Base-by-base conservation (phyloP, 805 yeast species). In the Candida ficus region DNA sequence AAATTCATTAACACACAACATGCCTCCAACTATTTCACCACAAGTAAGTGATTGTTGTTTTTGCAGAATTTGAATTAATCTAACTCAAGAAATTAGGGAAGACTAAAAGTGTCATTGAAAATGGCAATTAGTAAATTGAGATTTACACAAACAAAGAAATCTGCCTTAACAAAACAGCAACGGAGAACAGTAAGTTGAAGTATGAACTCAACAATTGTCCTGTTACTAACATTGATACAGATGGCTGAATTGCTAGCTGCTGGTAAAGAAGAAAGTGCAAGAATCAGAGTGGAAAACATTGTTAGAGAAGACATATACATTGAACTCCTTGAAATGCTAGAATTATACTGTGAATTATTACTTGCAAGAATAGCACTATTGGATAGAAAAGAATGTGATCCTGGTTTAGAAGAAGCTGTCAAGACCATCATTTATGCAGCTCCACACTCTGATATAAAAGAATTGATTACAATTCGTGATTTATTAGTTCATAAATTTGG, bases 181-280 rank as follows among this genome's bases (percentile, higher is more conserved):
- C 64, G 93, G 41, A 64, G 91, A 44, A 65, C 59, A 14, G 63
- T 64, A 35, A 27, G 57, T 51, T 3, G 0, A 7, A n/a, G 2
- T 23, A 12, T 10, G 11, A 8, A 5, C 21, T 16, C 13, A 14
- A 21, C 5, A 23, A 13, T 16, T n/a, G 25, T 18, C n/a, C 12
- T 4, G 19, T 13, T 37, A 14, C 39, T 17, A 20, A 29, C 25
- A 8, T 2, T 14, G 4, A 11, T n/a, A 11, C 90, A 44, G 72
- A 70, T 39, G 73, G 95, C 95, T 2, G 89, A 83, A 35, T 64
- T 87, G 10, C 64, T 88, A 38, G 67, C 72, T 8, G 70, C 67
- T 32, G 88, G 87, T 7, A 87, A 85, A 54, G 90, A 86, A 46
- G 80, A 82, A 37, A 84, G 89, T 51, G 96, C 96, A 10, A 73